Base-by-base conservation (phyloP, 805 yeast genomes). In the Nakazawaea holstii region DNA sequence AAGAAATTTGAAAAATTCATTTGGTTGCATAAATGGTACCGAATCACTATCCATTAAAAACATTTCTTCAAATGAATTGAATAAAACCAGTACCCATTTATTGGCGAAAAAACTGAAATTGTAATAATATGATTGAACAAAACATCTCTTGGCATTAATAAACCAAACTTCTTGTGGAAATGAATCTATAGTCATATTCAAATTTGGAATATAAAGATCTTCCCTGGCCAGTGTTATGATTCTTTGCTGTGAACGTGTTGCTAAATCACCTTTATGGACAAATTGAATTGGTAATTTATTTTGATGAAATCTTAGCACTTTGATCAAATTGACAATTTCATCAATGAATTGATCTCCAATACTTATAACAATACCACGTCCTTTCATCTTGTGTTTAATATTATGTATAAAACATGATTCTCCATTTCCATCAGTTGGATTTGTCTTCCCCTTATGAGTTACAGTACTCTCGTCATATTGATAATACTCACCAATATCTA, bases 21-120 rank as follows among this genome's bases (percentile, higher is more conserved):
- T 53, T 8, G 65, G 57, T 3, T 72, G 65, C 20, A 67, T 51
- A 41, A 72, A 54, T 10, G 68, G 70, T 29, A 74, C 69, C 0
- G 76, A 61, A 57, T 78, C 83, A 3, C 82, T 76, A 59, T 79
- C 84, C 50, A 79, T 55, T 53, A 79, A 60, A 35, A 79, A 67
- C 62, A 69, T 71, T 48, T 79, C 82, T 53, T 76, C 80, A 57
- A 75, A 79, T 1, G 83, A 73, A 49, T 74, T 80, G 60, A 82
- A 82, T 28, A 79, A 49, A 29, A 75, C 67, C 1, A 87, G 84
- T 28, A 80, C 56, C 59, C 82, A 70, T 57, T 82, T 83, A 62
- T 60, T 65, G 29, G 67, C 64, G 54, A 61, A 65, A 29, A 55
- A 51, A 35, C 48, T 48, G 52, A 60, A 65, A 46, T 53, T 59